Evolutionary conservation across 345 rosid genomes (phyloP).

Genomic region (Eucalyptus cloeziana): DNA sequence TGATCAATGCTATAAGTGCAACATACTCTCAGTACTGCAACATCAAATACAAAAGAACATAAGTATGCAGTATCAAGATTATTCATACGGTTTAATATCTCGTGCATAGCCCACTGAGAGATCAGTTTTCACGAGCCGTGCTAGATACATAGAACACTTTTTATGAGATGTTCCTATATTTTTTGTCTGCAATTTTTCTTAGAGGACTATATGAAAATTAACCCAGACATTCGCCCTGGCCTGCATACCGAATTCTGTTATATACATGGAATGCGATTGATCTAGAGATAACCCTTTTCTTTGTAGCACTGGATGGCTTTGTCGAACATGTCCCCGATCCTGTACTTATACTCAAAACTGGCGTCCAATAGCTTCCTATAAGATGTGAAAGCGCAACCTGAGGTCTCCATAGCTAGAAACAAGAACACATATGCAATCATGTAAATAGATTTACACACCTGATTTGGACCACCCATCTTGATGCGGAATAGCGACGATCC

Average conservation of each 20-base stretch:
- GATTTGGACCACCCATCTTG: too few species aligned
- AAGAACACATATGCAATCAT: too few species aligned
- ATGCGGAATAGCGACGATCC: too few species aligned
- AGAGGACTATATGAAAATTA: background rate
- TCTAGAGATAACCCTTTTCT: conserved; percentile 6
- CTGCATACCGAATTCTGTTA: background rate
- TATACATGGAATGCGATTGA: background rate
- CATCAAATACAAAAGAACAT: background rate
- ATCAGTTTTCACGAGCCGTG: background rate
- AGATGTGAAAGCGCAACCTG: too few species aligned
- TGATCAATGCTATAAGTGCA: background rate
- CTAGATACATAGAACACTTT: background rate
- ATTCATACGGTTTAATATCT: background rate
- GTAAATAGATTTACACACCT: too few species aligned
- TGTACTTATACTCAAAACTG: background rate
- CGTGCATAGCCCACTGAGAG: too few species aligned
- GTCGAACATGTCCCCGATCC: conserved; percentile 5
- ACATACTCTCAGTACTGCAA: background rate
- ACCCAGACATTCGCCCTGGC: background rate
- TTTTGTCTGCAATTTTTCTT: background rate
- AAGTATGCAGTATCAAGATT: background rate
- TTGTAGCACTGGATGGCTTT: conserved; percentile 14
- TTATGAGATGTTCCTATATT: background rate
- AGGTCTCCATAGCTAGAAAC: too few species aligned
- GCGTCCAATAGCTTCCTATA: background rate